Percentiles rank a stretch among this genome's conserved stretches.
These are phyloP conservation scores for Kodamaea fukazawae DNA, from an alignment of 805 yeast genomes.

Conservation along the genomic window DNA sequence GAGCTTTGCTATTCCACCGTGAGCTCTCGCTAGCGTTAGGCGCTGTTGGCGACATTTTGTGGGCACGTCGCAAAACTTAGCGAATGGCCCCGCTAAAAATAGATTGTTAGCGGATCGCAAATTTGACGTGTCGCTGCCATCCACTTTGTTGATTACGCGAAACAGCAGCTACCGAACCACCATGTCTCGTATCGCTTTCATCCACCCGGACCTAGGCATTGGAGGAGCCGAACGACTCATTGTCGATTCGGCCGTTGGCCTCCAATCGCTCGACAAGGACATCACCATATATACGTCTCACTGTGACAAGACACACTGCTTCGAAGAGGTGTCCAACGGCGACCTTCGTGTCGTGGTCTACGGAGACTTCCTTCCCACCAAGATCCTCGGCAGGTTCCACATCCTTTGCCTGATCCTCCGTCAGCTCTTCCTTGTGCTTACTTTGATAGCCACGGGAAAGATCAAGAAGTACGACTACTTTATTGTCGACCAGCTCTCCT, in stretches of 20 bases:
- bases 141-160: too few relatives aligned
- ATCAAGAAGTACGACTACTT: constrained; percentile 60
- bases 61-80: too few relatives aligned
- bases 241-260: constrained; percentile 90
- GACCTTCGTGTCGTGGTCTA: constrained; percentile 60
- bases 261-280: constrained; percentile 58
- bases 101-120: too few relatives aligned
- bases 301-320: constrained; percentile 82
- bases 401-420: constrained; percentile 82
- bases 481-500: constrained; percentile 84
- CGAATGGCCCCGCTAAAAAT: too few relatives aligned
- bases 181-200: constrained; percentile 60
- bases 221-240: constrained; percentile 98
- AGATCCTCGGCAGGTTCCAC: constrained; percentile 60
- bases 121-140: too few relatives aligned
- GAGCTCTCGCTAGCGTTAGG: too few relatives aligned
- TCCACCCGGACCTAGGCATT: constrained; percentile 95
- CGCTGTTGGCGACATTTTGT: too few relatives aligned
- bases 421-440: constrained; percentile 63
- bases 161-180: neutral
- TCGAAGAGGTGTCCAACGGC: constrained; percentile 76
- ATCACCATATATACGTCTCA: constrained; percentile 83
- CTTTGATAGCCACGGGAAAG: constrained; percentile 47
- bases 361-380: constrained; percentile 84
- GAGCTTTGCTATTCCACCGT: too few relatives aligned